Base-by-base conservation (phyloP, 2,329 filamentous ascomycete species). In the Raffaelea ambrosiae region DNA sequence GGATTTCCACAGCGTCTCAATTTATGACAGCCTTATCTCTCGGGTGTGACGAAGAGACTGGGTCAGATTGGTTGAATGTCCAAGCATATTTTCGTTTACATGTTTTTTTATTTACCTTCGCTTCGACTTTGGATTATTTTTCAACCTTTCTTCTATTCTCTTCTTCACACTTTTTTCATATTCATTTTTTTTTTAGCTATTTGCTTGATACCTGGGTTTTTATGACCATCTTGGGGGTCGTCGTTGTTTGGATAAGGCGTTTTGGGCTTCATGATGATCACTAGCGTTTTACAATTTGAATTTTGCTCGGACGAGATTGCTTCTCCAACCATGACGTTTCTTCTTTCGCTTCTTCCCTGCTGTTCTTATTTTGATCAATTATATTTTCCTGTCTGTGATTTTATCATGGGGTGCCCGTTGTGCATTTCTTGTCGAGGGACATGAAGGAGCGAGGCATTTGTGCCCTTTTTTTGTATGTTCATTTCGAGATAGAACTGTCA, bases 71-170 rank as follows among this genome's bases (percentile, higher is more conserved):
- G 26, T 29, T 29, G 26, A 29, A 29, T 7, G 7, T 29, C 13
- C 26, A 7, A 29, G 13, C 26, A 13, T 29, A 29, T 29, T n/a
- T n/a, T n/a, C n/a, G n/a, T n/a, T 39, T 11, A 18, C 20, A 20
- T 40, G 18, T 20, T 22, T 21, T 22, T 19, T 40, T 13, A n/a
- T n/a, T n/a, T n/a, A n/a, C n/a, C n/a, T 29, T 29, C 35, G 16
- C 18, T 38, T 38, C 35, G 7, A n/a, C 16, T 38, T 14, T n/a
- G 35, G 35, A 19, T n/a, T 38, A 19, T n/a, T 38, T 38, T 18
- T 43, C 40, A 16, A 14, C 40, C 46, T 40, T 29, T 20, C 56
- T 58, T 54, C n/a, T n/a, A n/a, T 68, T 63, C 49, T 50, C 40
- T 50, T 45, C 41, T 55, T 56, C 54, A 51, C 51, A 48, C 43